Base-by-base conservation (phyloP, 495 filamentous ascomycete genomes). In the Aspergillus sparsus region DNA sequence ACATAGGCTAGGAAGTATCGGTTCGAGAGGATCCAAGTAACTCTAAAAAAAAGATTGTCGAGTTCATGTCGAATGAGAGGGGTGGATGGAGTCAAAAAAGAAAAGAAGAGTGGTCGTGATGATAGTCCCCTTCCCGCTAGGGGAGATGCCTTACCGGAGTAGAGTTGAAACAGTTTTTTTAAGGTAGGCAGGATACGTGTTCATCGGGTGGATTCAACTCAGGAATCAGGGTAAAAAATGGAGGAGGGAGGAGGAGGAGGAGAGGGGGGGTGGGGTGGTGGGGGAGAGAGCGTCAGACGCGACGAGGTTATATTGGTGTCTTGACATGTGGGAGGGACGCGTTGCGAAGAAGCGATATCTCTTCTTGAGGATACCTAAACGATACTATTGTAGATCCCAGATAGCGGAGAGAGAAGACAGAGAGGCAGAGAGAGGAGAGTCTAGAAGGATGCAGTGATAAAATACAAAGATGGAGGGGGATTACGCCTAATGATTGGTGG, bases 1-100 rank as follows among this genome's bases (percentile, higher is more conserved):
- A 65, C 63, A 65, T 31, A 61, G 58, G 62, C 55, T 45, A 42
- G 45, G 58, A 62, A 62, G 58, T 46, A 39, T 27, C 41, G 44
- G 18, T 27, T 35, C 16, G 16, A 34, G 47, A 46, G 16, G 18
- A 21, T 13, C 41, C 7, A n/a, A 47, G 27, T n/a, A 39, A 53
- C 53, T 46, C 32, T 54, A 47, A 59, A 53, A 27, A 3, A 27
- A 1, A 1, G 21, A 27, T 27, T 27, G 45, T 52, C 31, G 21
- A 62, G 49, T 55, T 41, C 21, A 31, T 21, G 16, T 21, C 12
- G 49, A 35, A 34, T 15, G 41, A 1, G 21, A n/a, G 27, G 35
- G 16, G 33, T 37, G 10, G 35, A 41, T 42, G 21, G 7, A 18
- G 13, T 18, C 13, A 7, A n/a, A 10, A 41, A 41, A 41, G 37